Percentiles rank a stretch among this genome's conserved stretches.
phyloP scores from a whole-genome alignment of 352 stramenopile genomes.

The Pythium sukuiense region DNA sequence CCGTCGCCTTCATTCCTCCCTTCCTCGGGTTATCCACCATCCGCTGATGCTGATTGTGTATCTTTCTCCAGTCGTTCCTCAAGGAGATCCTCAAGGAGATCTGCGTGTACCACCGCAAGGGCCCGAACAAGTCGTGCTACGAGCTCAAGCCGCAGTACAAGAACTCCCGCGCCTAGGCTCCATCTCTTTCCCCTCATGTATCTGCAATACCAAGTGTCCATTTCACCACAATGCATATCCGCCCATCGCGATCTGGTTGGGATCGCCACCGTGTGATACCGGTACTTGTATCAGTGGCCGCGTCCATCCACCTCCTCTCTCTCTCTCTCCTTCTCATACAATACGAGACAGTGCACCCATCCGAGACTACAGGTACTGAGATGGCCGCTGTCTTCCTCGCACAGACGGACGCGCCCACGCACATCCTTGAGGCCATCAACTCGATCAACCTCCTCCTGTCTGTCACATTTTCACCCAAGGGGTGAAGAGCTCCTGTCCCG shows the following conservation, averaged over 20 bases:
- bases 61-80: conserved; percentile 62
- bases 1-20: neutral
- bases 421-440: conserved; percentile 8
- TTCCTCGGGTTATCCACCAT: neutral
- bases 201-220: conserved; percentile 1
- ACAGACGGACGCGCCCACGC: conserved; percentile 10
- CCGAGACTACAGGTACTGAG: conserved; percentile 1
- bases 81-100: conserved; percentile 90
- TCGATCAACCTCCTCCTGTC: conserved; percentile 13
- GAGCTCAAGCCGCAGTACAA: conserved; percentile 90
- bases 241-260: neutral
- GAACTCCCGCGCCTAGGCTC: conserved; percentile 37
- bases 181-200: neutral
- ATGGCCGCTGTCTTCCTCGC: conserved; percentile 1
- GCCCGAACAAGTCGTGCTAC: conserved; percentile 90
- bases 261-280: neutral
- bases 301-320: neutral
- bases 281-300: neutral
- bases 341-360: too few relatives aligned
- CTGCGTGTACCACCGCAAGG: conserved; percentile 87
- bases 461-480: conserved; percentile 19
- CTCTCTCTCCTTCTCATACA: neutral
- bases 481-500: neutral
- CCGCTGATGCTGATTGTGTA: neutral
- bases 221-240: neutral